Conservation (phyloP, 2,329 filamentous ascomycete genomes). For the Fusarium torreyae region DNA sequence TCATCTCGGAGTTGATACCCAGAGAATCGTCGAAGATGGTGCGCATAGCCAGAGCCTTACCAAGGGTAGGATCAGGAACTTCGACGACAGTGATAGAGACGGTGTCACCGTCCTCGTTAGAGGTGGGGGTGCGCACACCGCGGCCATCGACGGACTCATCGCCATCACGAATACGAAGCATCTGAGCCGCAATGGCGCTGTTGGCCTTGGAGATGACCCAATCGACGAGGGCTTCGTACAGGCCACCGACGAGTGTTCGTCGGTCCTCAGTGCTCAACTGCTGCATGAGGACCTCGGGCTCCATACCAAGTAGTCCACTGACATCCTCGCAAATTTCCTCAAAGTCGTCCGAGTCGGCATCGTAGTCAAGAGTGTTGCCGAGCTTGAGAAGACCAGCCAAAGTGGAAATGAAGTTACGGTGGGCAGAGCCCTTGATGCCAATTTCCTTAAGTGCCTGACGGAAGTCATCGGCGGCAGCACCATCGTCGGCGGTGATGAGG, state of each 20-base stretch:
- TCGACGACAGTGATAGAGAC: constrained; percentile 93
- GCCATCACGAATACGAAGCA: constrained; percentile 75
- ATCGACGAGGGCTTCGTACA: constrained; percentile 95
- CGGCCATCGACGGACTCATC: constrained; percentile 78
- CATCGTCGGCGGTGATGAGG: constrained; percentile 92
- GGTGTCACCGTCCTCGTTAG: constrained; percentile 83
- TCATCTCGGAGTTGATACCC: constrained; percentile 98
- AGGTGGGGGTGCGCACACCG: constrained; percentile 74
- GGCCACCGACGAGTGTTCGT: constrained; percentile 82
- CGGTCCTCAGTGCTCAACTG: constrained; percentile 90
- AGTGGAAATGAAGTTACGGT: constrained; percentile 87
- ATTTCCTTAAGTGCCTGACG: constrained; percentile 88
- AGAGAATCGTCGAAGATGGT: constrained; percentile 93
- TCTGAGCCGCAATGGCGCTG: constrained; percentile 82
- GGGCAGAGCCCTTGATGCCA: constrained; percentile 89
- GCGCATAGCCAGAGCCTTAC: constrained; percentile 89
- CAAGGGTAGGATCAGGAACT: constrained; percentile 82
- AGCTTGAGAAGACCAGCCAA: constrained; percentile 91
- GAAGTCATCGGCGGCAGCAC: constrained; percentile 93
- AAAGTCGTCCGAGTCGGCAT: constrained; percentile 85
- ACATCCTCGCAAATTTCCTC: constrained; percentile 93
- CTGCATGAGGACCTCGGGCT: constrained; percentile 83
- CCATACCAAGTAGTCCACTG: constrained; percentile 85
- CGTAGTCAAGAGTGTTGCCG: constrained; percentile 89
- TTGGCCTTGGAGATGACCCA: constrained; percentile 95